Evolutionary conservation across 1,139 yeast genomes (phyloP).

Genomic region (Sugiyamaella pinicola): DNA sequence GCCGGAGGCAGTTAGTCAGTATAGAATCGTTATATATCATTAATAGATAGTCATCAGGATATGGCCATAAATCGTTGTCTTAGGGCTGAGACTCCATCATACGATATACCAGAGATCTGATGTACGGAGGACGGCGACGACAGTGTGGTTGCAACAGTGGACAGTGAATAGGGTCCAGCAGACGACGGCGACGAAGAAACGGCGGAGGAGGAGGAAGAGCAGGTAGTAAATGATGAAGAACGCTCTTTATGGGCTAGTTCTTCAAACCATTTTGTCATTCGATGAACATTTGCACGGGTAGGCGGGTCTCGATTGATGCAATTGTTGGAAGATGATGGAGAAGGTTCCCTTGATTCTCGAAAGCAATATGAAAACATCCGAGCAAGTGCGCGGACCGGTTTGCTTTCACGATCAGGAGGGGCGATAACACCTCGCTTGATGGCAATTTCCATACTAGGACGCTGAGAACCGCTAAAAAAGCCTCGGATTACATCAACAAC

Average conservation of each 20-base stretch:
- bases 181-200: background rate
- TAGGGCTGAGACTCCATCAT: slow-evolving; percentile 29
- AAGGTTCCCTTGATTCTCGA: slow-evolving; percentile 11
- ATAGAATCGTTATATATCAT: background rate
- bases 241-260: slow-evolving; percentile 21
- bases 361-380: slow-evolving; percentile 35
- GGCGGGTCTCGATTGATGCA: slow-evolving; percentile 30
- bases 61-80: slow-evolving; percentile 30
- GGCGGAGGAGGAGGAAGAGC: background rate
- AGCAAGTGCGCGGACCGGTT: slow-evolving; percentile 33
- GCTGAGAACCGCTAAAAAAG: slow-evolving; percentile 29
- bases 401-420: slow-evolving; percentile 21
- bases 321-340: slow-evolving; percentile 8
- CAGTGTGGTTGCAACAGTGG: slow-evolving; percentile 17
- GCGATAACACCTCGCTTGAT: slow-evolving; percentile 28
- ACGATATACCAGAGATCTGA: slow-evolving; percentile 16
- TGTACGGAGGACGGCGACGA: slow-evolving; percentile 13
- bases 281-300: slow-evolving; percentile 35
- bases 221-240: background rate
- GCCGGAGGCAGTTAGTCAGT: no score
- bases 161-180: slow-evolving; percentile 12
- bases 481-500: slow-evolving; percentile 30
- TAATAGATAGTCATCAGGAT: slow-evolving; percentile 12
- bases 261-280: slow-evolving; percentile 33
- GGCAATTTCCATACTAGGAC: slow-evolving; percentile 34